Evolutionary conservation across 805 yeast genomes (phyloP).

Genomic region (Metschnikowia santaceciliae): DNA sequence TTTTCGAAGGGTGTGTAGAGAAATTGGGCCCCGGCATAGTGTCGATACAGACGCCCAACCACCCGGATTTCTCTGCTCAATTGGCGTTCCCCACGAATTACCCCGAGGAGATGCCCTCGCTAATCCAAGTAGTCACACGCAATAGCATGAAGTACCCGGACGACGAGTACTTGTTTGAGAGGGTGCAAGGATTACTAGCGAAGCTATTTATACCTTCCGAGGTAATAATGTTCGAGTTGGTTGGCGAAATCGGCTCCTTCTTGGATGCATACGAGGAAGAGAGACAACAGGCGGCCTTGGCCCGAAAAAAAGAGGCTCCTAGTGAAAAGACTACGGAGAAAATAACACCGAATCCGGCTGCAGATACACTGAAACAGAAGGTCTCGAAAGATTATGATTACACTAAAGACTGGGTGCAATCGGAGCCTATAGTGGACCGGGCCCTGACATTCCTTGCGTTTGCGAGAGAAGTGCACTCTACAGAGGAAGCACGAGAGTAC

Average conservation of each 20-base stretch:
- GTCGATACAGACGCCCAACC: slow-evolving; percentile 56
- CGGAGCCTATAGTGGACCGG: slow-evolving; percentile 78
- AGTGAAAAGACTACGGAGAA: not conserved
- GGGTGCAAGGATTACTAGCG: slow-evolving; percentile 45
- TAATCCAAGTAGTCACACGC: slow-evolving; percentile 51
- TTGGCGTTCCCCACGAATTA: slow-evolving; percentile 68
- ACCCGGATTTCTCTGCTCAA: slow-evolving; percentile 56
- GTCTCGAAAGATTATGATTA: slow-evolving; percentile 33
- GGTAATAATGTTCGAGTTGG: slow-evolving; percentile 77
- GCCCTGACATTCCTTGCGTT: slow-evolving; percentile 83
- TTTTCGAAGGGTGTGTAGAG: slow-evolving; percentile 64
- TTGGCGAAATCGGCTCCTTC: slow-evolving; percentile 57
- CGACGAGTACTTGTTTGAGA: slow-evolving; percentile 38
- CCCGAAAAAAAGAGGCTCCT: not conserved
- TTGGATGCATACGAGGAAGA: slow-evolving; percentile 31
- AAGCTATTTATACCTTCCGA: slow-evolving; percentile 53
- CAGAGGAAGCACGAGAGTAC: slow-evolving; percentile 59
- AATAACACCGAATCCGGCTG: not conserved
- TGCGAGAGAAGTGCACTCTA: slow-evolving; percentile 57
- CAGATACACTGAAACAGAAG: not conserved
- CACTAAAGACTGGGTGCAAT: slow-evolving; percentile 68
- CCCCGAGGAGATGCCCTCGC: slow-evolving; percentile 61
- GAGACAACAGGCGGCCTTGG: slow-evolving; percentile 5
- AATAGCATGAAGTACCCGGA: slow-evolving; percentile 38
- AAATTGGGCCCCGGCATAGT: slow-evolving; percentile 36